Evolutionary conservation across 805 yeast species (phyloP), one percentile per base, ranked within the genome.

Genomic region (Saccharomycopsis sp.): DNA sequence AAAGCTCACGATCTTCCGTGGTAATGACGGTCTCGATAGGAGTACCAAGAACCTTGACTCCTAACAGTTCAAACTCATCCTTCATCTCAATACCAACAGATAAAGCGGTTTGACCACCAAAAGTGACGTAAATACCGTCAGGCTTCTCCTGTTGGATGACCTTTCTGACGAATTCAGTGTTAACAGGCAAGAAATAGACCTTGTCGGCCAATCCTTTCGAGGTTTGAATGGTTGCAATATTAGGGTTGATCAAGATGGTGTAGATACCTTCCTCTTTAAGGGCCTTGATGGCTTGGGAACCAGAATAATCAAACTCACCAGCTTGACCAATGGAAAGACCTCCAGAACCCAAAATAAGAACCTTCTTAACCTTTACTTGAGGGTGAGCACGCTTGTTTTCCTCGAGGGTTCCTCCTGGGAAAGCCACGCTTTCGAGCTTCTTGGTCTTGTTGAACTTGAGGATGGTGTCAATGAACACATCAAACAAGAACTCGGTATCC

Each of bases 271-370:
- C 98, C 78, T 94, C 97, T 74, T 90, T 93, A 75, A 94, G 80
- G 53, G 99, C 99, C 76, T 94, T 94, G 75, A 94, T 94, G 60
- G 99, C 99, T 77, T 94, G 99, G 58, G 97, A 90, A 69, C 99
- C 99, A 52, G 97, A 91, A 77, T 94, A 94, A 73, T 94, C 99
- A 70, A 94, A 94, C 76, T 94, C 99, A 75, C 99, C 99, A 64
- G 99, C 99, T 78, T 94, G 99, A 65, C 99, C 99, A 71, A 94
- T 94, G 58, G 97, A 89, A 68, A 94, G 80, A 72, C 99, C 99
- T 78, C 99, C 99, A 56, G 97, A 92, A 68, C 99, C 99, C 68
- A 94, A 82, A 59, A 91, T 93, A 65, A 91, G 82, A 35, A 91
- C 97, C 61, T 91, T 92, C 67, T 91, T 83, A 55, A 90, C 97